A percentile compares a stretch with the other conserved stretches of the same genome.
These are phyloP conservation scores for Piedraia hortae DNA, from an alignment of 2,329 filamentous ascomycete genomes.

Conservation along the genomic window DNA sequence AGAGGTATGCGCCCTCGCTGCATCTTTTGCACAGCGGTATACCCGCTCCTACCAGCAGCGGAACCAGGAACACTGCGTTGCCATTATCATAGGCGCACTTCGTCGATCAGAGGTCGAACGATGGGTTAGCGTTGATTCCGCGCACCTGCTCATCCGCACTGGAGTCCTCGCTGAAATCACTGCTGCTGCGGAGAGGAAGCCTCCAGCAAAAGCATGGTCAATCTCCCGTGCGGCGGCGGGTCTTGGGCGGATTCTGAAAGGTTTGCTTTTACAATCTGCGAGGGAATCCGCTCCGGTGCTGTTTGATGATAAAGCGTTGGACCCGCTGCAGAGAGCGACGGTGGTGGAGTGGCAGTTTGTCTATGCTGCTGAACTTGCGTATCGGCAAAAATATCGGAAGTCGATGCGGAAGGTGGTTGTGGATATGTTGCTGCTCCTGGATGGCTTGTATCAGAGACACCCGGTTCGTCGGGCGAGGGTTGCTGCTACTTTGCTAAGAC, in stretches of 20 bases:
- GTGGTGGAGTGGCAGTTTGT: constrained; percentile 18
- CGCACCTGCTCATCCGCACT: constrained; percentile 31
- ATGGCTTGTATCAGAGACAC: constrained; percentile 5
- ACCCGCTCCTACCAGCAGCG: constrained; percentile 5
- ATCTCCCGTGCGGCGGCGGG: constrained; percentile 4
- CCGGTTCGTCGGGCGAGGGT: constrained; percentile 10
- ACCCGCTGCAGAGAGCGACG: constrained; percentile 10
- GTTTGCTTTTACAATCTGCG: constrained; percentile 4
- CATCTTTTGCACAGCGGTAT: constrained; percentile 9
- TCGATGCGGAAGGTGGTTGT: constrained; percentile 4
- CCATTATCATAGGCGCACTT: constrained; percentile 6
- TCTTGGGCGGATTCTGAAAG: constrained; percentile 6
- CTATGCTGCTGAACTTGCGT: constrained; percentile 5
- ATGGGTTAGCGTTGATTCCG: constrained; percentile 26
- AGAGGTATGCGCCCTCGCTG: constrained; percentile 2
- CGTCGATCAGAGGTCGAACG: constrained; percentile 3
- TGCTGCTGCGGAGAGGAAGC: constrained; percentile 19
- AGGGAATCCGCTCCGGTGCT: constrained; percentile 4
- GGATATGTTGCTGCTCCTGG: constrained; percentile 4
- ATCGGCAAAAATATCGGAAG: constrained; percentile 5
- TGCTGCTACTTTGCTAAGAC: constrained; percentile 5
- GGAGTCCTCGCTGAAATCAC: constrained; percentile 29
- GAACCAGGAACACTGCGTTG: constrained; percentile 2
- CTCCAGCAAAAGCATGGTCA: constrained; percentile 12
- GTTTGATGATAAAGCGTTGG: constrained; percentile 13